These are phyloP conservation scores for Leersia perrieri DNA, from an alignment of 176 grass and related monocot genomes.

Conservation along the genomic window DNA sequence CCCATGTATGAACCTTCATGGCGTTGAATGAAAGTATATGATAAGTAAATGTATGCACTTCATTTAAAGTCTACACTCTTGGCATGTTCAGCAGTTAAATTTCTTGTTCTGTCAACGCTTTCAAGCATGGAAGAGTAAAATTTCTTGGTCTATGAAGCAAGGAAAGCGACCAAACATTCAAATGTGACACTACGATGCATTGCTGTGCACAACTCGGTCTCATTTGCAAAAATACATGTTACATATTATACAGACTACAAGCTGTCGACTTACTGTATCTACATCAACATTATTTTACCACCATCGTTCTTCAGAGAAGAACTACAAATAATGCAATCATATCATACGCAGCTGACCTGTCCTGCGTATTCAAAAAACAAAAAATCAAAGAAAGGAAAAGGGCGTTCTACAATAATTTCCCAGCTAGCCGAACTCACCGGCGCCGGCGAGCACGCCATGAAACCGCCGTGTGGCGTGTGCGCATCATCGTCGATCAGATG, in stretches of 20 bases:
- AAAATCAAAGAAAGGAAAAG: background rate
- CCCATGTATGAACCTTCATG: conserved; percentile 15
- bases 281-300: background rate
- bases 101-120: background rate
- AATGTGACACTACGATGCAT: background rate
- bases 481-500: background rate
- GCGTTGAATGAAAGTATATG: conserved; percentile 17
- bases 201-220: background rate
- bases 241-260: background rate
- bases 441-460: background rate
- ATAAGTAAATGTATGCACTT: background rate
- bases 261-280: background rate
- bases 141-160: background rate
- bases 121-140: too few relatives aligned
- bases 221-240: background rate
- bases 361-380: background rate
- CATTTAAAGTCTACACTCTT: background rate
- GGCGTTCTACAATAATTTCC: background rate
- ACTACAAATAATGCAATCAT: background rate
- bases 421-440: background rate
- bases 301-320: background rate
- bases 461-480: background rate
- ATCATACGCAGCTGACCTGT: background rate
- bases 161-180: background rate
- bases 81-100: background rate